phyloP scores from a whole-genome alignment of 768 basidiomycete species.

The Tylopilus sp. region DNA sequence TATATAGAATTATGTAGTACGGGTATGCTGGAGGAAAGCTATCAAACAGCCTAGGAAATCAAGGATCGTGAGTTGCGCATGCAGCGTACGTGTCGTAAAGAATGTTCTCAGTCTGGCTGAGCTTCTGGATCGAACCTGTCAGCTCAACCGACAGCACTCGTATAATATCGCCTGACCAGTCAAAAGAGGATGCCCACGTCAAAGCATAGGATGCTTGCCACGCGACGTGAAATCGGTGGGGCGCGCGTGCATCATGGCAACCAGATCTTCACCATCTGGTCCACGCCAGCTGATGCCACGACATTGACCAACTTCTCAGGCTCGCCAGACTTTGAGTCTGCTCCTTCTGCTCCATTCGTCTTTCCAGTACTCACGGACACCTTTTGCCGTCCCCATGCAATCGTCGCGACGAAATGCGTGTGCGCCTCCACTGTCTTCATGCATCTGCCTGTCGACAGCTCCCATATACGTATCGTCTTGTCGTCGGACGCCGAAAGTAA shows the following conservation, averaged over 20 bases:
- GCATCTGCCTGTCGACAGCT: constrained; percentile 79
- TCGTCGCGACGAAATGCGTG: constrained; percentile 74
- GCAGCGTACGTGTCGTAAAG: constrained; percentile 24
- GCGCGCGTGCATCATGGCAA: constrained; percentile 41
- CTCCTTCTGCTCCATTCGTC: constrained; percentile 37
- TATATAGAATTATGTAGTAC: constrained; percentile 33
- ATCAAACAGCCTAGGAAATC: constrained; percentile 18
- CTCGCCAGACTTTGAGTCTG: constrained; percentile 29
- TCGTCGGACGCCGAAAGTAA: constrained; percentile 91
- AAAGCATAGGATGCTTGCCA: constrained; percentile 7
- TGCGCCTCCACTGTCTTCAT: constrained; percentile 87
- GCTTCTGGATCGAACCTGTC: constrained; percentile 4
- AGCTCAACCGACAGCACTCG: neutral
- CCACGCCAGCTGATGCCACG: constrained; percentile 65
- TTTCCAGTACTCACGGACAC: constrained; percentile 41
- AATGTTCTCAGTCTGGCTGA: constrained; percentile 10
- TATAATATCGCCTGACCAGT: constrained; percentile 11
- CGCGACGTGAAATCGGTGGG: constrained; percentile 1
- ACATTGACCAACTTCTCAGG: constrained; percentile 64
- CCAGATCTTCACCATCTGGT: constrained; percentile 67
- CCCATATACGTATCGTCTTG: constrained; percentile 90
- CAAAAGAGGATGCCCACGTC: constrained; percentile 16
- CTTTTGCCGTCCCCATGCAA: constrained; percentile 73
- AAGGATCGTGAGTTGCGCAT: constrained; percentile 33
- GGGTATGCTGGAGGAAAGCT: constrained; percentile 29